Evolutionary conservation across 139 green algal genomes (phyloP).

Genomic region (Zygnema cylindricum): DNA sequence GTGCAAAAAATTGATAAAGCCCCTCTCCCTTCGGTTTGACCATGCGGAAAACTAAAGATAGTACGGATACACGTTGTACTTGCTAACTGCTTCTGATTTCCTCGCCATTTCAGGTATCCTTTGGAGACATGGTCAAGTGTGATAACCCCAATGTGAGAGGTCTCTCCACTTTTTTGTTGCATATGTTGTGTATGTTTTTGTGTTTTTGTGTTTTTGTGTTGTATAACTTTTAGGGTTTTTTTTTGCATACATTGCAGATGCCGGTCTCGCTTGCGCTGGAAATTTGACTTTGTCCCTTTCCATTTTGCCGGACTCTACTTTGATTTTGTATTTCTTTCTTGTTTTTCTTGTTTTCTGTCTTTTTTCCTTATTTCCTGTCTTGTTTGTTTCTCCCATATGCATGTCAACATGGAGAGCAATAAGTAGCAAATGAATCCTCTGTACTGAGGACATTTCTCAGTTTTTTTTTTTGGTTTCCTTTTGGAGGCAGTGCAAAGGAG

Average conservation of each 20-base stretch:
- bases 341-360: background rate
- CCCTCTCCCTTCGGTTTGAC: no score
- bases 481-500: slow-evolving; percentile 49
- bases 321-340: background rate
- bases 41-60: no score
- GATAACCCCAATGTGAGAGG: slow-evolving; percentile 35
- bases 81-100: background rate
- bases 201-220: slow-evolving; percentile 10
- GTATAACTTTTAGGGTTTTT: no score
- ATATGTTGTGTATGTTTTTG: background rate
- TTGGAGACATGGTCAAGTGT: slow-evolving; percentile 47
- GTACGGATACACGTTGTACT: background rate
- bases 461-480: slow-evolving; percentile 26
- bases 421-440: background rate
- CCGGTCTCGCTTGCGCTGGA: no score
- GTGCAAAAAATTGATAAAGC: no score
- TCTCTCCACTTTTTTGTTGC: slow-evolving; percentile 4
- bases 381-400: background rate
- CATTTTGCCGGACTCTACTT: no score
- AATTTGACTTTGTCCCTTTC: no score
- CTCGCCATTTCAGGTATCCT: slow-evolving; percentile 37
- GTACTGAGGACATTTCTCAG: background rate
- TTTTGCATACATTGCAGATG: no score
- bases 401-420: background rate
- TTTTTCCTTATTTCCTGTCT: background rate